Evolutionary conservation across 2,329 filamentous ascomycete species (phyloP).

Genomic region (Nothophaeocryptopus gaeumannii): DNA sequence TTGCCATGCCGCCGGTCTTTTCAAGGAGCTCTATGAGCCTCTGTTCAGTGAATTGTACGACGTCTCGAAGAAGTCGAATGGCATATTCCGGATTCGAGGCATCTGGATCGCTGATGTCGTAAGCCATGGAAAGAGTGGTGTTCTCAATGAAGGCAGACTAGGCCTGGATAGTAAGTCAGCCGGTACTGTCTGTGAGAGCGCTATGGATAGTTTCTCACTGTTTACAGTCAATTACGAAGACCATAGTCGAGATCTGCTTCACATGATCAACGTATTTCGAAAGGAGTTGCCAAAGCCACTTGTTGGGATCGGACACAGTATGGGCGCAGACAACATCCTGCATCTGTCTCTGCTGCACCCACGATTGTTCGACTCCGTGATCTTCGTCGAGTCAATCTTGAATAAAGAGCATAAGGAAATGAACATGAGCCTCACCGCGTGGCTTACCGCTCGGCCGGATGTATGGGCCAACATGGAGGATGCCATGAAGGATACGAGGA

Average conservation of each 20-base stretch:
- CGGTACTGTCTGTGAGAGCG: not conserved
- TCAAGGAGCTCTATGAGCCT: slow-evolving; percentile 23
- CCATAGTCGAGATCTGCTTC: slow-evolving; percentile 73
- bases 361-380: slow-evolving; percentile 59
- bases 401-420: slow-evolving; percentile 47
- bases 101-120: slow-evolving; percentile 24
- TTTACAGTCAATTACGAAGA: slow-evolving; percentile 48
- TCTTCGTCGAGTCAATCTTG: slow-evolving; percentile 64
- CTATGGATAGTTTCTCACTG: not conserved
- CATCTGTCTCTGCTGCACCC: slow-evolving; percentile 74
- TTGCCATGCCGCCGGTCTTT: slow-evolving; percentile 8
- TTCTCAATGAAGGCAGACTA: slow-evolving; percentile 17
- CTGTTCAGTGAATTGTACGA: slow-evolving; percentile 1
- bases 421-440: slow-evolving; percentile 47
- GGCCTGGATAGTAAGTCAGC: slow-evolving; percentile 52
- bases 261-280: slow-evolving; percentile 78
- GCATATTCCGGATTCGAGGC: slow-evolving; percentile 6
- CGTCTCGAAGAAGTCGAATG: not conserved
- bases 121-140: slow-evolving; percentile 13
- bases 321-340: slow-evolving; percentile 69
- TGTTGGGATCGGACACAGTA: slow-evolving; percentile 79
- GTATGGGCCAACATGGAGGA: slow-evolving; percentile 70
- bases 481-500: slow-evolving; percentile 63
- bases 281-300: slow-evolving; percentile 73
- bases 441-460: slow-evolving; percentile 70